Evolutionary conservation across 139 green algal genomes (phyloP), one percentile per base, ranked within the genome.

Genomic region (Auxenochlorella pyrenoidosa): DNA sequence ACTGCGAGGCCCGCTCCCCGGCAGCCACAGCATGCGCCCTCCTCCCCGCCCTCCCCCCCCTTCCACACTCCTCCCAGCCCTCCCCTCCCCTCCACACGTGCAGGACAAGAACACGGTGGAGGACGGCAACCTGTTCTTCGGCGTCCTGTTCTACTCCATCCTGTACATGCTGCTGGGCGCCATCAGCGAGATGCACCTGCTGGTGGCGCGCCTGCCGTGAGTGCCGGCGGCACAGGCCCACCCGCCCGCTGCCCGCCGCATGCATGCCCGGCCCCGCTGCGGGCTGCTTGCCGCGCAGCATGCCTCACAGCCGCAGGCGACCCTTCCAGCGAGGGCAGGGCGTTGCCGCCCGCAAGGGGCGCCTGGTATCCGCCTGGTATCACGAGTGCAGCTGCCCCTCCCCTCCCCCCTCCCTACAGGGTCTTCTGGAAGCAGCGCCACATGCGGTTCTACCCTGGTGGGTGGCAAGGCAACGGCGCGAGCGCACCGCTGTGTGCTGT

Each of bases 401-500:
- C 44, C 44, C 43, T 43, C n/a, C 19, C 18, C 28, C 75, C 24
- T 58, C 19, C 26, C 30, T 40, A 59, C 79, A 84, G 79, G 68
- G 79, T 94, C 24, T 94, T 93, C 51, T 95, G 89, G 88, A 92
- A 90, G 83, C 93, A 96, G 82, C 86, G 93, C 34, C 86, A 92
- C n/a, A 63, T 84, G 54, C 73, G 44, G 34, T 89, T 86, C 66
- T 86, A 86, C 66, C 82, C 82, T 10, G 78, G 79, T 73, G 58
- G 34, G 75, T 82, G n/a, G 13, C 71, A 12, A 3, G 71, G 26
- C 71, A 16, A 21, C 40, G 72, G 19, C 38, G 18, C 40, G 2
- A 59, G 72, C 5, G 24, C 16, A 59, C 15, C 40, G 21, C 72
- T 36, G 2, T 34, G 5, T 3, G 18, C 34, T 2, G 70, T 15